These are phyloP conservation scores for Mucor irregularis DNA, from an alignment of 371 early-diverging fungal species.

Conservation along the genomic window DNA sequence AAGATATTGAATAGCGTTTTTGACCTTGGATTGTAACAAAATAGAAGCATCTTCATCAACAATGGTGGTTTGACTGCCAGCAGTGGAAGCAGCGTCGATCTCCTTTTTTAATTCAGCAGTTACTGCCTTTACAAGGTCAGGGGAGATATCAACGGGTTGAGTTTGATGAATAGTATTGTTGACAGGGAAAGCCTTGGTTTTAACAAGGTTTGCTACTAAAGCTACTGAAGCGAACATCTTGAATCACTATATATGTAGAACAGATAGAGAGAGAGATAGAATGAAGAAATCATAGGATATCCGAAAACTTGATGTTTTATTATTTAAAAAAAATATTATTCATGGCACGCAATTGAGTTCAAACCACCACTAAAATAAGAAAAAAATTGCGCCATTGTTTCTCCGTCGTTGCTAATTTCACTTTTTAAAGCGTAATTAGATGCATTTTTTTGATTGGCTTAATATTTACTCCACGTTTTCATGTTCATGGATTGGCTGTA, in stretches of 20 bases:
- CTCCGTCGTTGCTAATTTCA: constrained; percentile 26
- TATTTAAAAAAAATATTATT: background rate
- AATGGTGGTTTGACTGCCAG: constrained; percentile 47
- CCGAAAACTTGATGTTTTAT: constrained; percentile 5
- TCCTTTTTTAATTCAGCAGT: constrained; percentile 30
- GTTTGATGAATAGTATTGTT: constrained; percentile 4
- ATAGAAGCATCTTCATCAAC: constrained; percentile 44
- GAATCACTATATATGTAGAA: background rate
- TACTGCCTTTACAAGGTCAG: constrained; percentile 28
- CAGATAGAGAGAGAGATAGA: constrained; percentile 1
- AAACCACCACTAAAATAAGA: constrained; percentile 26
- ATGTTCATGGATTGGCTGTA: background rate
- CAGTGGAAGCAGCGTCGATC: constrained; percentile 36
- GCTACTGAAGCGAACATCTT: constrained; percentile 35
- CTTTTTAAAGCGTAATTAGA: constrained; percentile 7
- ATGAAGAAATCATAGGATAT: background rate
- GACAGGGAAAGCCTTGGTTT: constrained; percentile 14
- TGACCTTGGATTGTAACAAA: constrained; percentile 36
- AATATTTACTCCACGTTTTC: background rate
- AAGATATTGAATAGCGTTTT: constrained; percentile 27
- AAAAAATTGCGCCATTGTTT: constrained; percentile 39
- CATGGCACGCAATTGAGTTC: constrained; percentile 23
- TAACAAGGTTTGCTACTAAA: constrained; percentile 32
- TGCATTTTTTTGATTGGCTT: constrained; percentile 14
- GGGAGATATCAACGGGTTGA: constrained; percentile 16